A percentile compares a stretch with the other conserved stretches of the same genome.
phyloP scores from a whole-genome alignment of 108 stramenopile genomes.

The Mediolabrus comicus region DNA sequence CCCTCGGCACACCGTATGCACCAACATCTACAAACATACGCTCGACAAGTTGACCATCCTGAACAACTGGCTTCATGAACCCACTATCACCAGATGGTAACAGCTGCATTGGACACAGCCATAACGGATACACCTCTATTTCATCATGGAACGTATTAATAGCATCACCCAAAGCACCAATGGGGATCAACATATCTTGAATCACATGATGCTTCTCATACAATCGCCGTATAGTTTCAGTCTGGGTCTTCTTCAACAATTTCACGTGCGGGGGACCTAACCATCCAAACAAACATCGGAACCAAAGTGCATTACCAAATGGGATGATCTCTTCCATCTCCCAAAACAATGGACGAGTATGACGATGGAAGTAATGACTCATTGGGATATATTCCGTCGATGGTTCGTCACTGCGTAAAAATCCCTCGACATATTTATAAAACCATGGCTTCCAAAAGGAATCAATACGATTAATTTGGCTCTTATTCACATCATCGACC shows the following conservation, averaged over 20 bases:
- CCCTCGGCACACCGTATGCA: slow-evolving; percentile 52
- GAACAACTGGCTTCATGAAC: slow-evolving; percentile 23
- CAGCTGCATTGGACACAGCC: slow-evolving; percentile 46
- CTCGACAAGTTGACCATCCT: slow-evolving; percentile 7
- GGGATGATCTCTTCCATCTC: slow-evolving; percentile 69
- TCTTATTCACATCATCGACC: slow-evolving; percentile 22
- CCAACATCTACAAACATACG: slow-evolving; percentile 66
- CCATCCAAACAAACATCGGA: slow-evolving; percentile 62
- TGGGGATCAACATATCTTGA: slow-evolving; percentile 65
- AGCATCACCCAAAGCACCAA: slow-evolving; percentile 36
- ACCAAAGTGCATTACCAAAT: slow-evolving; percentile 55
- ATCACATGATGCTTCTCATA: slow-evolving; percentile 38
- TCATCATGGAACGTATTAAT: slow-evolving; percentile 45
- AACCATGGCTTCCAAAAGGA: slow-evolving; percentile 63
- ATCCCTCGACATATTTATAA: slow-evolving; percentile 60
- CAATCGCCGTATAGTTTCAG: slow-evolving; percentile 32
- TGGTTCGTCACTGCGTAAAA: slow-evolving; percentile 12
- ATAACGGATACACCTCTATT: slow-evolving; percentile 60
- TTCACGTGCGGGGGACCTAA: slow-evolving; percentile 54
- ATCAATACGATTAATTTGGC: slow-evolving; percentile 20
- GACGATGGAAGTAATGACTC: slow-evolving; percentile 59
- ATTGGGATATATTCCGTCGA: slow-evolving; percentile 56
- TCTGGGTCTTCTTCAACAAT: slow-evolving; percentile 48
- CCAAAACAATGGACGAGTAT: slow-evolving; percentile 62
- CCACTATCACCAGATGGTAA: slow-evolving; percentile 22